These are phyloP conservation scores for Citrullus colocynthis DNA, from an alignment of 306 rosid genomes.

Conservation along the genomic window DNA sequence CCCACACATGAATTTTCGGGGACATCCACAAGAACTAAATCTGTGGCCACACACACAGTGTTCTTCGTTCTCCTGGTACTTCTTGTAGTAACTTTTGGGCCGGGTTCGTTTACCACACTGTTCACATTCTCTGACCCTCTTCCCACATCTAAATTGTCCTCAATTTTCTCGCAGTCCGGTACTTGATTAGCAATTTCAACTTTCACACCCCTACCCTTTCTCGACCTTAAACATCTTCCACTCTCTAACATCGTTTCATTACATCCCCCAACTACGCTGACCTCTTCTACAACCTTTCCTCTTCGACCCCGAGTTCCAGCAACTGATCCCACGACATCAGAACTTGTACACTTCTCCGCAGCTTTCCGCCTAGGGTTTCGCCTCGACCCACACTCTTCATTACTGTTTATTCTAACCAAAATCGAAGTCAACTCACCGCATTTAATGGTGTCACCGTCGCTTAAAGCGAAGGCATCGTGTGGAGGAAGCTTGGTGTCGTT, in stretches of 20 bases:
- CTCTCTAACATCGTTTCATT: background rate
- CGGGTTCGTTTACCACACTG: background rate
- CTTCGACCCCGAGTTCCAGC: slow-evolving; percentile 6
- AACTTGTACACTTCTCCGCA: background rate
- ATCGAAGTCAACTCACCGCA: slow-evolving; percentile 57
- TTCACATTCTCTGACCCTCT: slow-evolving; percentile 2
- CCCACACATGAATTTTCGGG: slow-evolving; percentile 15
- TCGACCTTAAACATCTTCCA: slow-evolving; percentile 12
- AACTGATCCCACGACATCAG: background rate
- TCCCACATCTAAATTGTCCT: background rate
- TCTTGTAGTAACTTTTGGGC: background rate
- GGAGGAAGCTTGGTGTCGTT: slow-evolving; percentile 29
- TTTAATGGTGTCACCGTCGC: slow-evolving; percentile 38
- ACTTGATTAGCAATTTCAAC: slow-evolving; percentile 2
- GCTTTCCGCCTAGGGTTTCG: slow-evolving; percentile 41
- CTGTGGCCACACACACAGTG: background rate
- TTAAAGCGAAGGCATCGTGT: slow-evolving; percentile 19
- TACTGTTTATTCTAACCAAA: slow-evolving; percentile 16
- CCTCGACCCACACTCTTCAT: slow-evolving; percentile 13
- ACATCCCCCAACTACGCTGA: background rate
- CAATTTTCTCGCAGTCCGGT: background rate
- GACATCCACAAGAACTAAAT: slow-evolving; percentile 8
- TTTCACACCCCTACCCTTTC: slow-evolving; percentile 19
- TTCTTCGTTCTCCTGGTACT: slow-evolving; percentile 18
- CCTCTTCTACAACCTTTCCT: slow-evolving; percentile 13